A percentile compares a stretch with the other conserved stretches of the same genome.
Evolutionary conservation across 1,139 yeast genomes (phyloP).

Genomic region (Scheffersomyces segobiensis): DNA sequence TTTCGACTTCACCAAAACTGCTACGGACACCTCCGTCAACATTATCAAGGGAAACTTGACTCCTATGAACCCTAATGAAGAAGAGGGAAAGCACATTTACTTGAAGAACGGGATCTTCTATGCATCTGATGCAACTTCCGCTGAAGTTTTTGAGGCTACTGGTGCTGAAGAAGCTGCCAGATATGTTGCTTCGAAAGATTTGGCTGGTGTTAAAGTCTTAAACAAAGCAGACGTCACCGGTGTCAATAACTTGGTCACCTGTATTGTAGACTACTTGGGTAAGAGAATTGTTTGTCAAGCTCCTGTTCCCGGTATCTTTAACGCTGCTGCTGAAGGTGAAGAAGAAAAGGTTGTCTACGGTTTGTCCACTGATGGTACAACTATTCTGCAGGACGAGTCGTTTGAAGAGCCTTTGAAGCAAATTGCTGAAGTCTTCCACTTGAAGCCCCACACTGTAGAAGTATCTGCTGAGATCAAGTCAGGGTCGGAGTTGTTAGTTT

Average conservation of each 20-base stretch:
- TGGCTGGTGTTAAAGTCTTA: slow-evolving; percentile 67
- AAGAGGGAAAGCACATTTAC: slow-evolving; percentile 60
- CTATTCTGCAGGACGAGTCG: slow-evolving; percentile 48
- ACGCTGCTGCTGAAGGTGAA: slow-evolving; percentile 34
- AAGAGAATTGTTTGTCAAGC: slow-evolving; percentile 88
- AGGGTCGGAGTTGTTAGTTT: slow-evolving; percentile 56
- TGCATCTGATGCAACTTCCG: slow-evolving; percentile 58
- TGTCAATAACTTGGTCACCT: slow-evolving; percentile 71
- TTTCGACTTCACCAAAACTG: slow-evolving; percentile 73
- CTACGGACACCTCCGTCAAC: slow-evolving; percentile 78
- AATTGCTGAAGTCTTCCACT: slow-evolving; percentile 75
- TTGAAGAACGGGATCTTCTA: slow-evolving; percentile 84
- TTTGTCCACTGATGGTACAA: slow-evolving; percentile 58
- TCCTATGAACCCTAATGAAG: slow-evolving; percentile 81
- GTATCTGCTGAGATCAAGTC: slow-evolving; percentile 33
- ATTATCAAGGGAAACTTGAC: slow-evolving; percentile 71
- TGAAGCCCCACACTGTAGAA: slow-evolving; percentile 64
- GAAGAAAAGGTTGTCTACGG: slow-evolving; percentile 71
- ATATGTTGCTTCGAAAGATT: slow-evolving; percentile 77
- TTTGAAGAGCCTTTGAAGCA: slow-evolving; percentile 57
- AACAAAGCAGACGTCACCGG: slow-evolving; percentile 67
- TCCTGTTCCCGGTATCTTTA: slow-evolving; percentile 95
- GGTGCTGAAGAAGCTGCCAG: slow-evolving; percentile 91
- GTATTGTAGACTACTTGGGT: slow-evolving; percentile 88
- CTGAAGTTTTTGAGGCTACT: slow-evolving; percentile 64